Conservation (phyloP, 208 protist genomes). For the Trypanosoma melophagium region DNA sequence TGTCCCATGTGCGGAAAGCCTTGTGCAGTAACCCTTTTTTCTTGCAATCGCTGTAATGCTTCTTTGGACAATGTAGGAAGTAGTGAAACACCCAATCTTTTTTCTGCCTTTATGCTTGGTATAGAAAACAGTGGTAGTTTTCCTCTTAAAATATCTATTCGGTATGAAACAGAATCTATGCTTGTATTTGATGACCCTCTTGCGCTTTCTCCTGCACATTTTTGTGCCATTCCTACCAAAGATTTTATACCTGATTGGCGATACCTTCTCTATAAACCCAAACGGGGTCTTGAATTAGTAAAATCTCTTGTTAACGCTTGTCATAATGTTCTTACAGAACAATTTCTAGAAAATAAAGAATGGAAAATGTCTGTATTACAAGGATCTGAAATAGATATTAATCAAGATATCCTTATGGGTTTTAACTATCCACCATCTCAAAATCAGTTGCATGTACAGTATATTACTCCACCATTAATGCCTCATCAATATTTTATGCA, state of each 20-base stretch:
- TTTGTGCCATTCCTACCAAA: constrained; percentile 17
- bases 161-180: constrained; percentile 12
- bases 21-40: constrained; percentile 9
- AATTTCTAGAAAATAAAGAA: constrained; percentile 13
- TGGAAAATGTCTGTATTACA: constrained; percentile 9
- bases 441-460: constrained; percentile 82
- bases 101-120: constrained; percentile 18
- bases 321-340: constrained; percentile 16
- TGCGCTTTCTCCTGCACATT: constrained; percentile 17
- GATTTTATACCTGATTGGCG: constrained; percentile 22
- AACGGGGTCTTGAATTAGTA: constrained; percentile 10
- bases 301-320: constrained; percentile 9
- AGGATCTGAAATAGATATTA: neutral
- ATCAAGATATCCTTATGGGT: constrained; percentile 25
- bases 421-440: constrained; percentile 84
- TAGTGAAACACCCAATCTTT: constrained; percentile 16
- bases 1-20: constrained; percentile 6
- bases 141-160: constrained; percentile 22
- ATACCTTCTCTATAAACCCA: constrained; percentile 4
- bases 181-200: constrained; percentile 24
- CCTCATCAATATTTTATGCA: constrained; percentile 68
- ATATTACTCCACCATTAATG: constrained; percentile 62
- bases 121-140: constrained; percentile 14
- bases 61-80: neutral
- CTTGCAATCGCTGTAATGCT: constrained; percentile 14